Conservation (phyloP, 208 protist species). For the Leishmania aethiopica region DNA sequence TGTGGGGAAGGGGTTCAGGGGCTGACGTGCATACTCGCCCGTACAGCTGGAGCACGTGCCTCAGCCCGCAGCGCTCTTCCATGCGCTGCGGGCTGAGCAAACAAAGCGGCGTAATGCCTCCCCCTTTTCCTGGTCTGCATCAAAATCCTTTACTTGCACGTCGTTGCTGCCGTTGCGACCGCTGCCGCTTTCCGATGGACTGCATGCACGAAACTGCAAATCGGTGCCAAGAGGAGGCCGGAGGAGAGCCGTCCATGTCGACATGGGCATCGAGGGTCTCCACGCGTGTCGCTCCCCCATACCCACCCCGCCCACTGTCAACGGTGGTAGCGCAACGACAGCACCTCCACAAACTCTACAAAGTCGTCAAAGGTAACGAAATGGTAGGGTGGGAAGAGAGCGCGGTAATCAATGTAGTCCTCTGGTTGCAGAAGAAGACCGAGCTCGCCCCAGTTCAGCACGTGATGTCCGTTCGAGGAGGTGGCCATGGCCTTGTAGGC, state of each 20-base stretch:
- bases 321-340: conserved; percentile 29
- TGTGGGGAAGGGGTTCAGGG: no score
- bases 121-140: not conserved
- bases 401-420: conserved; percentile 34
- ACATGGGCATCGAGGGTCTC: not conserved
- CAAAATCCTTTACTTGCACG: not conserved
- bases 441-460: conserved; percentile 31
- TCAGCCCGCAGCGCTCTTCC: not conserved
- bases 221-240: not conserved
- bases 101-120: not conserved
- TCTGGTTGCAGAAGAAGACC: conserved; percentile 31
- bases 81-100: not conserved
- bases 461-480: conserved; percentile 20
- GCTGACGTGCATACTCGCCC: not conserved
- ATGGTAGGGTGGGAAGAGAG: conserved; percentile 28
- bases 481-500: conserved; percentile 26
- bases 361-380: conserved; percentile 32
- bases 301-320: not conserved
- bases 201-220: not conserved
- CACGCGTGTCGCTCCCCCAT: not conserved
- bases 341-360: conserved; percentile 35
- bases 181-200: not conserved
- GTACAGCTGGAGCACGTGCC: not conserved
- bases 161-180: not conserved
- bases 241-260: not conserved